Conservation (phyloP, 73 alveolate species). For the Stentor roeselii region DNA sequence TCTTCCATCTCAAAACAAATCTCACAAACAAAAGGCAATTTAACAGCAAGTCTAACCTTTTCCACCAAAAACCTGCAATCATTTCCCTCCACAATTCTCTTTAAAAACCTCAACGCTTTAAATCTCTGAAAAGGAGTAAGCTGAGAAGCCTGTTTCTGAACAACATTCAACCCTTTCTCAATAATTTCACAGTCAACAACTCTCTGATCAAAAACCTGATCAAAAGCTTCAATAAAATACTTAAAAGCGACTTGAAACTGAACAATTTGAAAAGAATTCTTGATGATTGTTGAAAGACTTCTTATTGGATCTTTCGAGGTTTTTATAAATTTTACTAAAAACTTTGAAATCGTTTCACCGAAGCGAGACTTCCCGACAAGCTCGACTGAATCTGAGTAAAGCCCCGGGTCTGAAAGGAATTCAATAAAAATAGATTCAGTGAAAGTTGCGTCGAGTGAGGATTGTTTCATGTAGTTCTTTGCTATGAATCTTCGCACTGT, state of each 20-base stretch:
- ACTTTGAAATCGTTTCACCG: background rate
- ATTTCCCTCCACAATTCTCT: background rate
- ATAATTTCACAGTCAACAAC: background rate
- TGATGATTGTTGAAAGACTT: too few species aligned
- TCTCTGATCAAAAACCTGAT: background rate
- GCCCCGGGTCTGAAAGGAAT: background rate
- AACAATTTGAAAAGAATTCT: too few species aligned
- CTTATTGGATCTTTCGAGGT: background rate
- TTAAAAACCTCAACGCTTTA: background rate
- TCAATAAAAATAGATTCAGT: background rate
- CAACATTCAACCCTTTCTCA: background rate
- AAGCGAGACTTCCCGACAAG: background rate
- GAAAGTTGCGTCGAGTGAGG: background rate
- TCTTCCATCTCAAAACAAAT: background rate
- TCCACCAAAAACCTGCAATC: background rate
- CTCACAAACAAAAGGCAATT: background rate
- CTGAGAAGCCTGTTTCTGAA: background rate
- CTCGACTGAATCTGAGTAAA: background rate
- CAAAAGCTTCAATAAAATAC: background rate
- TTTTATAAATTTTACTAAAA: background rate
- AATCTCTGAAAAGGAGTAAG: background rate
- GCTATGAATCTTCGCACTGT: background rate
- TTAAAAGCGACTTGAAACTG: background rate
- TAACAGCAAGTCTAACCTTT: constrained; percentile 1
- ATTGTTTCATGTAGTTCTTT: background rate